Base-by-base conservation (phyloP, 805 yeast species). In the Wickerhamiella brachini region DNA sequence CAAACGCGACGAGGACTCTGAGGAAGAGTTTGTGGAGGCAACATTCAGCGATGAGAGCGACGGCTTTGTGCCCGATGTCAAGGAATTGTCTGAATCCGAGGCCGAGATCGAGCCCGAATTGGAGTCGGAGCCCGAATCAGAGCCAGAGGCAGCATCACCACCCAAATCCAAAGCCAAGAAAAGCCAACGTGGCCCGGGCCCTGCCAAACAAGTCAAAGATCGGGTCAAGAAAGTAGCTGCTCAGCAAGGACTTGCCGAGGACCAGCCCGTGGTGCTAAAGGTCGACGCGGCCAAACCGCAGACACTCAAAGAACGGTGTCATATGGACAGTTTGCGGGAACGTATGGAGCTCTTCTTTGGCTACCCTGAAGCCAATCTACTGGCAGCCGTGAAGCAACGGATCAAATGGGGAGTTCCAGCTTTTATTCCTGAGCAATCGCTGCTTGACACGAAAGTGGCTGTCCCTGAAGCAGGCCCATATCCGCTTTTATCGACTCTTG, bases 311-410 rank as follows among this genome's bases (percentile, higher is more conserved):
- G 24, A 21, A 20, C 22, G 44, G n/a, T 41, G 18, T 15, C 67
- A 65, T 41, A 47, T 67, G 13, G 67, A 72, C 2, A 64, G 71
- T 5, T 61, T 74, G 13, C 69, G 68, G 46, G 79, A 74, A 37
- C 69, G 73, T 47, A 56, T 73, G 41, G 62, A 59, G 37, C 63
- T 72, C 43, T 58, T 74, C 48, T 80, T 72, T 60, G 89, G 89
- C 0, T 59, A 65, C 24, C 73, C 78, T 56, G 71, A 69, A 38
- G 62, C 62, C 0, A 70, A 70, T 49, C 68, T 77, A 43, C 62
- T 74, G 10, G 62, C 64, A 17, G 63, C 77, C 2, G 64, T 76
- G 3, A 63, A 70, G 22, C 68, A 72, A 38, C 74, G 81, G 52
- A 69, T 67, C 17, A 65, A 64, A 3, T 81, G 83, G 78, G 78